Percentiles rank a stretch among this genome's conserved stretches.
These are phyloP conservation scores for Monilinia fructicola DNA, from an alignment of 2,329 filamentous ascomycete genomes.

Conservation along the genomic window DNA sequence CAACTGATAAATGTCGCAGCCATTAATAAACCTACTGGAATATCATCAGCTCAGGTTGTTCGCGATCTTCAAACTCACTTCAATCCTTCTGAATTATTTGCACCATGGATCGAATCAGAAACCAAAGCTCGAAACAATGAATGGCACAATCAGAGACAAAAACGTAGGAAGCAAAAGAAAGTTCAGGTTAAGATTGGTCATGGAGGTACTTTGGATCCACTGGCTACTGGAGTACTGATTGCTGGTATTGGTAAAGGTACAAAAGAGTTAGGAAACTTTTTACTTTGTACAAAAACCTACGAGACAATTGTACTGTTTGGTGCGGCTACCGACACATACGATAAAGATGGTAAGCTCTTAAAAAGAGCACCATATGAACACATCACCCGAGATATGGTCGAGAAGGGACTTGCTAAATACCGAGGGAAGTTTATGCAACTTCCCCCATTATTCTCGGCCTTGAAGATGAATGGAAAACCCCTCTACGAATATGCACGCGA, in stretches of 20 bases:
- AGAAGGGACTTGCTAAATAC: conserved; percentile 73
- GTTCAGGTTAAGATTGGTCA: conserved; percentile 91
- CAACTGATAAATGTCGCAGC: conserved; percentile 52
- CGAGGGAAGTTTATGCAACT: conserved; percentile 83
- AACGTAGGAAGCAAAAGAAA: conserved; percentile 56
- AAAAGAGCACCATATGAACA: conserved; percentile 73
- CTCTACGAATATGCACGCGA: conserved; percentile 95
- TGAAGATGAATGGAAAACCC: conserved; percentile 91
- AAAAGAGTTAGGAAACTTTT: conserved; percentile 74
- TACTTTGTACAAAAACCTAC: conserved; percentile 90
- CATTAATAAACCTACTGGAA: conserved; percentile 86
- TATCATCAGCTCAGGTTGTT: conserved; percentile 87
- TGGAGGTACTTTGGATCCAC: conserved; percentile 90
- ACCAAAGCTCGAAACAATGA: conserved; percentile 56
- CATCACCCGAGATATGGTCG: conserved; percentile 75
- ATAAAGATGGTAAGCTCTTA: conserved; percentile 80
- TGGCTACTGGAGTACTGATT: conserved; percentile 91
- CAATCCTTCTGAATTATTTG: conserved; percentile 77
- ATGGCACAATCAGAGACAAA: conserved; percentile 55
- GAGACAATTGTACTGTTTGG: conserved; percentile 89
- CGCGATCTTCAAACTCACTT: conserved; percentile 84
- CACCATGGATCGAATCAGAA: conserved; percentile 70
- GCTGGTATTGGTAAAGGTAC: conserved; percentile 85
- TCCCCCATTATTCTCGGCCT: conserved; percentile 87
- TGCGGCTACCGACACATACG: conserved; percentile 89